Evolutionary conservation across 345 rosid genomes (phyloP).

Genomic region (Pugionium cornutum): DNA sequence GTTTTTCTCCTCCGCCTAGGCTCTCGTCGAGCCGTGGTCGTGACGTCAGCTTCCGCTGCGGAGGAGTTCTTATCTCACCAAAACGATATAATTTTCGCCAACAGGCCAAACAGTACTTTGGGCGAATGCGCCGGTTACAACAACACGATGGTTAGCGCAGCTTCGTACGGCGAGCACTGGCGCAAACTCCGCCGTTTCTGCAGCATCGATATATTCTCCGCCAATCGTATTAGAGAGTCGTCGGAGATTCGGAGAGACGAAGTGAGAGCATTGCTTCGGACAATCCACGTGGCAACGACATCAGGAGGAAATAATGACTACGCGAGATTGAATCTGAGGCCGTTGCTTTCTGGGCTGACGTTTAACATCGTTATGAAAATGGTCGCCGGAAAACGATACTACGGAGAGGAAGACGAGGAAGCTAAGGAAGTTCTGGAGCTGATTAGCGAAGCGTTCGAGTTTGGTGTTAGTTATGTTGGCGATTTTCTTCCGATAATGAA

Average conservation of each 20-base stretch:
- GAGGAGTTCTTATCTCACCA: conserved; percentile 47
- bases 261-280: conserved; percentile 31
- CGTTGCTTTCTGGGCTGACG: conserved; percentile 35
- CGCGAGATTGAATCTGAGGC: not conserved
- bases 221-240: conserved; percentile 35
- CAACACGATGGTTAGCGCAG: too few species aligned
- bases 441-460: conserved; percentile 27
- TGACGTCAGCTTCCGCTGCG: conserved; percentile 37
- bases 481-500: conserved; percentile 49
- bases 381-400: conserved; percentile 45
- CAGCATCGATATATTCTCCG: conserved; percentile 46
- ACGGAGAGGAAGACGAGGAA: conserved; percentile 42
- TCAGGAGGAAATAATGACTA: not conserved
- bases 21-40: conserved; percentile 36
- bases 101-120: conserved; percentile 36
- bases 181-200: too few species aligned
- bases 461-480: conserved; percentile 36
- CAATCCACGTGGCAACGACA: not conserved
- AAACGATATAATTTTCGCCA: conserved; percentile 51
- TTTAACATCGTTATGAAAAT: conserved; percentile 44
- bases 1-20: conserved; percentile 47
- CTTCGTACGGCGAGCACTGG: too few species aligned
- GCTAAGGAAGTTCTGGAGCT: conserved; percentile 42
- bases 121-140: conserved; percentile 38
- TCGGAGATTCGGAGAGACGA: conserved; percentile 33